Evolutionary conservation across 139 green algal species (phyloP), one percentile per base, ranked within the genome.

Genomic region (Chlamydomonas asymmetrica): DNA sequence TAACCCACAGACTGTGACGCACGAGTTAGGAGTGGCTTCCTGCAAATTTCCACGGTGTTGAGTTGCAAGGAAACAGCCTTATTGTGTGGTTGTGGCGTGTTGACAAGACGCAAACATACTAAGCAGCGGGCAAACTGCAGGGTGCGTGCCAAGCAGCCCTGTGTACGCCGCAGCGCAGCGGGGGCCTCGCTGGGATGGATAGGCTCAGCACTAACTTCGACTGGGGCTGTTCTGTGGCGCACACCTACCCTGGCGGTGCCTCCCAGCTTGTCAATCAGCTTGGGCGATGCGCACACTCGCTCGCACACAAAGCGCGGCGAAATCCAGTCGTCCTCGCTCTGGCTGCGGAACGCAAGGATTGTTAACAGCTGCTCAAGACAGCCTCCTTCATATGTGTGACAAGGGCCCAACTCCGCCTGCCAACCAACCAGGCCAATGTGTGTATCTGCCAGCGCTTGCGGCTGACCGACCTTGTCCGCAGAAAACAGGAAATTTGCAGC

Each of bases 1-100:
- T 18, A 90, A 85, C 22, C 94, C 94, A 78, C 94, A 98, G 3
- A 98, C 94, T 34, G 94, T 98, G 41, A 98, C 94, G 80, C 94
- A 98, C 2, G 91, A 94, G 73, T 93, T 86, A 4, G 91, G 87
- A 1, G 90, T 94, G 16, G 91, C 88, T 41, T 98, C 93, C 90
- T 97, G 84, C 78, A 86, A 23, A 32, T n/a, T 22, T 18, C 45
- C 22, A 73, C 71, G 71, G 49, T 50, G 31, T 61, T 49, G 13
- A 78, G 9, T 31, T 20, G 40, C 43, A 75, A 52, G 34, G 13
- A 62, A 63, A 41, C 31, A 49, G 5, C 20, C 10, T 65, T 10
- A 9, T 35, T 63, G n/a, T 29, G 66, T 39, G 20, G 57, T 25
- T 64, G 27, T 37, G 57, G 37, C 18, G 37, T 37, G 38, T 38